Evolutionary conservation across 108 stramenopile species (phyloP).

Genomic region (Cyclotella cryptica): DNA sequence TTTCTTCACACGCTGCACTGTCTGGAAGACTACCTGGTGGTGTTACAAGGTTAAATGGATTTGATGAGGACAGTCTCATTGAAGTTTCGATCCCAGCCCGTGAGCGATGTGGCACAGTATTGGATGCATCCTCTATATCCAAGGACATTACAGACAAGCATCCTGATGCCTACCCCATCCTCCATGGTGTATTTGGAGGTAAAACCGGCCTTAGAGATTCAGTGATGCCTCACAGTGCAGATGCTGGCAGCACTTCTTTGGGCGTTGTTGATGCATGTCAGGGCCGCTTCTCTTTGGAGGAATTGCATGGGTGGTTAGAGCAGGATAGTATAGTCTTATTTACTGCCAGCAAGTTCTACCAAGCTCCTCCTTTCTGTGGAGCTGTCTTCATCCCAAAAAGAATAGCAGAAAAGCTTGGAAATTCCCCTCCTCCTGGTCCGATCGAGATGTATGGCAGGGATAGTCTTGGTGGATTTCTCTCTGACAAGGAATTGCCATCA

Average conservation of each 20-base stretch:
- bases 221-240: constrained; percentile 65
- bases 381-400: constrained; percentile 62
- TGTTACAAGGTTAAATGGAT: constrained; percentile 51
- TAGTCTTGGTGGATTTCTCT: constrained; percentile 70
- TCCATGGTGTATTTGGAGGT: constrained; percentile 80
- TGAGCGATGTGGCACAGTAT: constrained; percentile 53
- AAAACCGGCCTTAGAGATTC: constrained; percentile 74
- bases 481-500: constrained; percentile 70
- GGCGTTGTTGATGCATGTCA: constrained; percentile 82
- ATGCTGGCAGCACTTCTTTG: constrained; percentile 55
- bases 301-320: constrained; percentile 69
- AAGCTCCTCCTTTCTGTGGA: constrained; percentile 77
- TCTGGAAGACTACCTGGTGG: constrained; percentile 57
- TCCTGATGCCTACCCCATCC: constrained; percentile 60
- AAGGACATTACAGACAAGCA: constrained; percentile 22
- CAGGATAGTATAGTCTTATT: constrained; percentile 74
- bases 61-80: constrained; percentile 49
- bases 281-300: constrained; percentile 66
- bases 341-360: constrained; percentile 80
- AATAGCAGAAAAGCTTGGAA: constrained; percentile 60
- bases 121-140: constrained; percentile 64
- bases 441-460: constrained; percentile 53
- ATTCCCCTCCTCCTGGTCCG: constrained; percentile 51
- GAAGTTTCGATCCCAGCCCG: constrained; percentile 57
- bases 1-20: constrained; percentile 73